phyloP scores from a whole-genome alignment of 495 filamentous ascomycete genomes.

The Aspergillus sclerotioniger region DNA sequence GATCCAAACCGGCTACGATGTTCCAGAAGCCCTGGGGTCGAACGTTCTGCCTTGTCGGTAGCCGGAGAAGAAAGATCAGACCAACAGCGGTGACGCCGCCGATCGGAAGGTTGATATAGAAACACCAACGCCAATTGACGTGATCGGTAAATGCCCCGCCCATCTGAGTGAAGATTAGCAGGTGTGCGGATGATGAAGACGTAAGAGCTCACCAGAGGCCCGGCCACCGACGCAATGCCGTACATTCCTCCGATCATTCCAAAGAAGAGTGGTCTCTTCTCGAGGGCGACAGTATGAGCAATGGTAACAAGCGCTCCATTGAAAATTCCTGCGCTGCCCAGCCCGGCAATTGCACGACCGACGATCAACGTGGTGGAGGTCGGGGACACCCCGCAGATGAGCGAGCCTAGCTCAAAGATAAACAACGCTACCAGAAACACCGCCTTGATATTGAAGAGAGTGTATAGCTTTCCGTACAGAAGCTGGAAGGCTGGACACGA shows the following conservation, averaged over 20 bases:
- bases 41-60: slow-evolving; percentile 2
- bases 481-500: neutral
- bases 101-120: slow-evolving; percentile 58
- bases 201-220: slow-evolving; percentile 36
- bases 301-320: slow-evolving; percentile 32
- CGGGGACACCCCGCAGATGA: slow-evolving; percentile 24
- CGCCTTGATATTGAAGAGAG: slow-evolving; percentile 3
- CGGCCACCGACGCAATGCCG: slow-evolving; percentile 44
- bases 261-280: slow-evolving; percentile 46
- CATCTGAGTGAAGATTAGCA: slow-evolving; percentile 7
- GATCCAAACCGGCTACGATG: slow-evolving; percentile 32
- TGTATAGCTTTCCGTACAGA: neutral
- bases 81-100: slow-evolving; percentile 48
- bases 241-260: slow-evolving; percentile 47
- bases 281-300: slow-evolving; percentile 39
- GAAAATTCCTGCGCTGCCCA: slow-evolving; percentile 45
- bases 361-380: slow-evolving; percentile 54
- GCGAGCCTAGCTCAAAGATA: slow-evolving; percentile 12
- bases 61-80: slow-evolving; percentile 33
- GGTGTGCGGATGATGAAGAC: neutral
- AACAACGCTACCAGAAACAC: slow-evolving; percentile 7
- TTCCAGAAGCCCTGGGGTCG: neutral
- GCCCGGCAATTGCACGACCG: slow-evolving; percentile 68
- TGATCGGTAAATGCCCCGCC: slow-evolving; percentile 49
- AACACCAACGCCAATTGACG: slow-evolving; percentile 56